These are phyloP conservation scores for Mrakia hoshinonis DNA, from an alignment of 768 basidiomycete species.

Conservation along the genomic window DNA sequence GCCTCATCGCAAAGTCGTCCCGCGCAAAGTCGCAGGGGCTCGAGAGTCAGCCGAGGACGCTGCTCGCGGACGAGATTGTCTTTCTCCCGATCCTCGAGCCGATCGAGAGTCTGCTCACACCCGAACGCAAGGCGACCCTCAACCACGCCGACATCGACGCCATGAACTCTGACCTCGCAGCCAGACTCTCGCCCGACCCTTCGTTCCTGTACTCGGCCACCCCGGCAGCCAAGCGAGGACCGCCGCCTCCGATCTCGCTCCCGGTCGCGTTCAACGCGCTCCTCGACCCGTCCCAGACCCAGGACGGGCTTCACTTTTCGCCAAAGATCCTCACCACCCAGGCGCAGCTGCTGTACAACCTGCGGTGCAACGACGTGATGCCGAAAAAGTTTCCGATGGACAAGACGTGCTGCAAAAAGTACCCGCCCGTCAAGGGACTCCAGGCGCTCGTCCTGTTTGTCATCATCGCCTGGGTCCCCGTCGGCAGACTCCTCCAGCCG, in stretches of 20 bases:
- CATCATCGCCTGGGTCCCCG: constrained; percentile 33
- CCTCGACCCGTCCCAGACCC: constrained; percentile 62
- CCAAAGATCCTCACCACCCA: constrained; percentile 56
- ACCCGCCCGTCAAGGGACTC: constrained; percentile 50
- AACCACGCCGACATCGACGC: constrained; percentile 70
- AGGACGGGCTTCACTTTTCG: constrained; percentile 77
- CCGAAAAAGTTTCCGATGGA: constrained; percentile 57
- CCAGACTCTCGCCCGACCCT: constrained; percentile 47
- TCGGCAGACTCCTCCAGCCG: constrained; percentile 9
- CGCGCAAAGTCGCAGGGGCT: background rate
- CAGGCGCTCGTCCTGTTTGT: constrained; percentile 36
- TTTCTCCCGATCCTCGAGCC: constrained; percentile 70
- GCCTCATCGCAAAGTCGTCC: constrained; percentile 35
- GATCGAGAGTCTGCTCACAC: constrained; percentile 56
- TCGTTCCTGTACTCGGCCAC: constrained; percentile 33
- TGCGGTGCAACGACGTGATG: constrained; percentile 66
- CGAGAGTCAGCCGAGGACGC: constrained; percentile 23
- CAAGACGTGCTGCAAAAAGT: constrained; percentile 72
- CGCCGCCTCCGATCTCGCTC: constrained; percentile 48
- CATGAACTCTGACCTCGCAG: constrained; percentile 78
- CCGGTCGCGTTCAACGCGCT: constrained; percentile 75
- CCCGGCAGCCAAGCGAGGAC: constrained; percentile 21
- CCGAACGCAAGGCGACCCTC: constrained; percentile 59
- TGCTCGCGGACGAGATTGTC: constrained; percentile 62
- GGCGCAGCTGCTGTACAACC: constrained; percentile 67